These are phyloP conservation scores for Cucumis sativus DNA, from an alignment of 306 rosid genomes.

Conservation along the genomic window DNA sequence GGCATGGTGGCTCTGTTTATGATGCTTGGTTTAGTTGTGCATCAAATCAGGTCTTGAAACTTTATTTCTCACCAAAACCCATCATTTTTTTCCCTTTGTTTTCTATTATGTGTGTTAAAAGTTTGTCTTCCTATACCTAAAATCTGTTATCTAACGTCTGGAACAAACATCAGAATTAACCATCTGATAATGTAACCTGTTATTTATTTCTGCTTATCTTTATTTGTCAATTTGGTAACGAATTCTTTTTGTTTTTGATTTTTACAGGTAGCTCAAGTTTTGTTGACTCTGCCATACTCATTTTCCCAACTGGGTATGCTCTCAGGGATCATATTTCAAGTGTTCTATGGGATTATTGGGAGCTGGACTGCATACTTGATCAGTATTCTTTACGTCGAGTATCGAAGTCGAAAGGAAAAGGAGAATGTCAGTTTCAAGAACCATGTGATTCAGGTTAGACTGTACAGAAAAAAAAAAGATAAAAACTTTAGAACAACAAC, in stretches of 20 bases:
- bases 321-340: slow-evolving; percentile 68
- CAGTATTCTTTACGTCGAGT: slow-evolving; percentile 80
- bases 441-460: slow-evolving; percentile 85
- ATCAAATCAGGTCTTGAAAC: slow-evolving; percentile 64
- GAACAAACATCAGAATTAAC: too few species aligned
- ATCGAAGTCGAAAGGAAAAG: slow-evolving; percentile 69
- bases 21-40: slow-evolving; percentile 99
- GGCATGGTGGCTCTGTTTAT: slow-evolving; percentile 94
- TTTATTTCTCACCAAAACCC: not conserved
- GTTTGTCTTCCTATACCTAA: not conserved
- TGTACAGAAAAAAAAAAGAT: not conserved
- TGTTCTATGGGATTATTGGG: slow-evolving; percentile 80
- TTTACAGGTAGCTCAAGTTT: slow-evolving; percentile 88
- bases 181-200: too few species aligned
- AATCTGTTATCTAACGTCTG: too few species aligned
- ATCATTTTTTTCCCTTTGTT: not conserved
- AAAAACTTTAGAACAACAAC: not conserved
- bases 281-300: slow-evolving; percentile 77
- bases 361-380: slow-evolving; percentile 97
- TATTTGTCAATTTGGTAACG: too few species aligned
- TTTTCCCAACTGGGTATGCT: slow-evolving; percentile 82
- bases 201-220: too few species aligned
- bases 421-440: slow-evolving; percentile 90
- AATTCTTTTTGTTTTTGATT: too few species aligned
- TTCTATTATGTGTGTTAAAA: not conserved